Evolutionary conservation across 2,329 filamentous ascomycete species (phyloP), one percentile per base, ranked within the genome.

Genomic region (Phoma sp.): DNA sequence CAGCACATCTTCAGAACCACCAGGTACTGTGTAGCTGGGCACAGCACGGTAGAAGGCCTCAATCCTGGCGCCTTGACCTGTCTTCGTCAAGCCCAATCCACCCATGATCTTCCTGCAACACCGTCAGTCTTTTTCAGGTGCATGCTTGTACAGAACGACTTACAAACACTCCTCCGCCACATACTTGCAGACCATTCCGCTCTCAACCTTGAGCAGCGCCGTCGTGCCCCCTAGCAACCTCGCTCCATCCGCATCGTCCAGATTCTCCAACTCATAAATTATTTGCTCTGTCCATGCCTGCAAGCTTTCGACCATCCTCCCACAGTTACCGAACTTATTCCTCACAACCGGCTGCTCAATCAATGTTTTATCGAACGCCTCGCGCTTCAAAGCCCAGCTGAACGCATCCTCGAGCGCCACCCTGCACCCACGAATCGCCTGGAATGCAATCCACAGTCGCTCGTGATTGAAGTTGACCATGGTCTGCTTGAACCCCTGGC

Each of bases 391-490:
- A 18, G 67, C 67, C 63, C 68, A 72, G 13, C 57, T 47, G 29
- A 69, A 67, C 8, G 67, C 63, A 50, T 73, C 69, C 14, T 72
- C 60, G 5, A 69, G 62, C 18, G 60, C 66, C 22, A 59, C 57
- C 10, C 71, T 46, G 40, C 66, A 70, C 3, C 69, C 62, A 0
- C 70, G 61, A 4, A 71, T 62, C 1, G 61, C 68, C 35, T 68
- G 65, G 52, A 70, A 70, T 4, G 65, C 66, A 32, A 71, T 66
- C 66, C 68, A 71, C 14, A 72, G 57, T 7, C 69, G 53, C 57
- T 73, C 70, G 43, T 73, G 68, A 52, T 72, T 73, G 60, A 72
- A 72, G 43, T 72, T 70, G 24, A 69, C 62, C 67, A 71, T 69
- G 2, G 68, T 72, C 40, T 69, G 61, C 42, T 57, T 59, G 60